A percentile compares a stretch with the other conserved stretches of the same genome.
These are phyloP conservation scores for Zasmidium cellare DNA, from an alignment of 2,329 filamentous ascomycete genomes.

Conservation along the genomic window DNA sequence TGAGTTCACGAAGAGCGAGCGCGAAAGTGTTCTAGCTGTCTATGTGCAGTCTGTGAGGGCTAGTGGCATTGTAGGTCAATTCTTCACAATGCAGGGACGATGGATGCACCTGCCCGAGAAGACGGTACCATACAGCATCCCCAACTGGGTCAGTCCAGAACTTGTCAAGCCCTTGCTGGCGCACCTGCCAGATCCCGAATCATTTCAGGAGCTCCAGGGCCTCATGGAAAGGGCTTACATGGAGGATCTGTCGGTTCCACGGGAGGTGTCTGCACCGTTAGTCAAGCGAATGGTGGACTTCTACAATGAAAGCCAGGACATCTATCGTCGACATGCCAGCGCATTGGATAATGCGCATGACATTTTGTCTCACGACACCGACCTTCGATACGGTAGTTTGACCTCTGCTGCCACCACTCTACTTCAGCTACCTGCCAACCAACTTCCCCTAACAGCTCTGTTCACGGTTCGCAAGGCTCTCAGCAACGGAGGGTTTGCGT, in stretches of 20 bases:
- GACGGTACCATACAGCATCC: slow-evolving; percentile 50
- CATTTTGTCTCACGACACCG: slow-evolving; percentile 44
- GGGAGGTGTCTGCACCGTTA: slow-evolving; percentile 46
- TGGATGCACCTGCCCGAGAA: slow-evolving; percentile 44
- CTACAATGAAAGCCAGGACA: slow-evolving; percentile 44
- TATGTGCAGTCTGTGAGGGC: slow-evolving; percentile 39
- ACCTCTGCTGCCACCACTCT: slow-evolving; percentile 47
- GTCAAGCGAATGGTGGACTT: slow-evolving; percentile 46
- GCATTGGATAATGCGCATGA: slow-evolving; percentile 53
- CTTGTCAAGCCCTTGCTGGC: slow-evolving; percentile 50
- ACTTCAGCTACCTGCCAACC: slow-evolving; percentile 30
- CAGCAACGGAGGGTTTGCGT: slow-evolving; percentile 59
- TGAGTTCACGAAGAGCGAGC: slow-evolving; percentile 30
- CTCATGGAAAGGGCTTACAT: slow-evolving; percentile 38
- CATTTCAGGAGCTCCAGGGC: slow-evolving; percentile 30
- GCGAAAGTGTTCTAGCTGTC: slow-evolving; percentile 49
- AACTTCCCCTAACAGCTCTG: slow-evolving; percentile 44
- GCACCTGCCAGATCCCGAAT: slow-evolving; percentile 50
- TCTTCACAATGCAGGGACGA: slow-evolving; percentile 52
- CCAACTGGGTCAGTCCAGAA: slow-evolving; percentile 48
- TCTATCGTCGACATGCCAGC: slow-evolving; percentile 49
- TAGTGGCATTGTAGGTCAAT: slow-evolving; percentile 41
- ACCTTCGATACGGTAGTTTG: slow-evolving; percentile 50
- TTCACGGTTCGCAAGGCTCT: slow-evolving; percentile 72
- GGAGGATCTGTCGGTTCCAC: slow-evolving; percentile 45